A percentile compares a stretch with the other conserved stretches of the same genome.
These are phyloP conservation scores for Leucosporidium scottii DNA, from an alignment of 768 basidiomycete genomes.

Conservation along the genomic window DNA sequence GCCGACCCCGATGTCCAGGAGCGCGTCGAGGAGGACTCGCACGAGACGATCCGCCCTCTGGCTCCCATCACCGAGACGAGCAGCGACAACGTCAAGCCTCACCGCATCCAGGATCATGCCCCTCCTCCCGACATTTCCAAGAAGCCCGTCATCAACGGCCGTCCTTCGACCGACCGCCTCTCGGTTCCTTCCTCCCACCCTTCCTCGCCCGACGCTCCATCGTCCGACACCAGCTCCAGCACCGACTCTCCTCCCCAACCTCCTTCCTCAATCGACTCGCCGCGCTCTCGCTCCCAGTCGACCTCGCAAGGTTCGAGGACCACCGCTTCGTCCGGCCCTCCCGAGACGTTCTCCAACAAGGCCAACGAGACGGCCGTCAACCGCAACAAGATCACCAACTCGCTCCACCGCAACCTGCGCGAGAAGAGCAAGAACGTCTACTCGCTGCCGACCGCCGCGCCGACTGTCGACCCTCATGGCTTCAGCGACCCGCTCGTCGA, in stretches of 20 bases:
- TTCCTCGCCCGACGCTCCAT: too few species aligned
- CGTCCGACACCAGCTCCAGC: too few species aligned
- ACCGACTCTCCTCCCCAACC: neutral
- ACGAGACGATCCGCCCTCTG: neutral
- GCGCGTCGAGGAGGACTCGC: neutral
- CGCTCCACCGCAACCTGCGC: conserved; percentile 46
- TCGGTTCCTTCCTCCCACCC: too few species aligned
- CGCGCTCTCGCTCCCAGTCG: neutral
- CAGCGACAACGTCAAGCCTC: neutral
- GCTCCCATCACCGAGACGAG: conserved; percentile 1
- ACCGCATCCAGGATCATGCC: neutral
- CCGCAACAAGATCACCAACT: conserved; percentile 19
- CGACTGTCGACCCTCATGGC: conserved; percentile 62
- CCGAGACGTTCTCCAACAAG: neutral
- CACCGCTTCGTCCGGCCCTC: neutral
- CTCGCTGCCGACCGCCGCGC: conserved; percentile 57
- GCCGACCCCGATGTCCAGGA: neutral
- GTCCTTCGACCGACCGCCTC: too few species aligned
- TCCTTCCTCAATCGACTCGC: neutral
- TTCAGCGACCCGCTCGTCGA: conserved; percentile 87
- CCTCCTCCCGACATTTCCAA: conserved; percentile 23
- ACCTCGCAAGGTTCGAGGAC: neutral
- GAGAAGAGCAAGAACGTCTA: conserved; percentile 26
- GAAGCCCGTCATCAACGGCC: too few species aligned
- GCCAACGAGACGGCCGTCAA: conserved; percentile 23